Base-by-base conservation (phyloP, 2,329 filamentous ascomycete species). In the Phaeosphaeria sp. region DNA sequence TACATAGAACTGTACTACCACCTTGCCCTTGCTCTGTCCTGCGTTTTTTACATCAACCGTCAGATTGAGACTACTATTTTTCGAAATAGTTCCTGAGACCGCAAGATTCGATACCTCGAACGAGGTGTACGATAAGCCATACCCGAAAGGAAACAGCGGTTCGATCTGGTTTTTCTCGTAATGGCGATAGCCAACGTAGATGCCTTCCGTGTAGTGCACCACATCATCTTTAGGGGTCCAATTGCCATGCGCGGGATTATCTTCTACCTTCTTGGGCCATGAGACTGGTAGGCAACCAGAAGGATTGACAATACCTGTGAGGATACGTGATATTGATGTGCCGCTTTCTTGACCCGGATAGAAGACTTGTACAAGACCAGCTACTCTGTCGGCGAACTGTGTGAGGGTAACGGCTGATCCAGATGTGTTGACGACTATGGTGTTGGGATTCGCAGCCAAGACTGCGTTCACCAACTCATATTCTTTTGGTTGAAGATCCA, bases 151-250 rank as follows among this genome's bases (percentile, higher is more conserved):
- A 70, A 89, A 96, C 0, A 89, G 87, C 0, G 91, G 92, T 17
- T 81, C 81, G 58, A 92, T 54, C 82, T 81, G 70, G 6, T 17
- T 23, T 5, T 89, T 89, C 79, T 96, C 92, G 66, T 96, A 93
- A 74, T 92, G 86, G 6, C 92, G 88, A 78, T 97, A 96, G 79
- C 96, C 93, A 64, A 95, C 87, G 70, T 92, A 92, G 0, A 96
- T 78, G 0, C 90, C 91, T 71, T 96, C 91, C 0, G 33, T 50
- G 39, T 85, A 89, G 81, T 83, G 70, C 92, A 94, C 60, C 90
- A 18, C 10, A 11, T 27, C 23, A 17, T 27, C 87, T 64, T 93
- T 90, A 72, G 94, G 84, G 80, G 1, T 89, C 80, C 0, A 80
- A 81, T 68, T 87, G 89, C 17, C 90, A 91, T 44, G 96, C 89